Conservation (phyloP, 306 rosid genomes). For the Alnus glutinosa region DNA sequence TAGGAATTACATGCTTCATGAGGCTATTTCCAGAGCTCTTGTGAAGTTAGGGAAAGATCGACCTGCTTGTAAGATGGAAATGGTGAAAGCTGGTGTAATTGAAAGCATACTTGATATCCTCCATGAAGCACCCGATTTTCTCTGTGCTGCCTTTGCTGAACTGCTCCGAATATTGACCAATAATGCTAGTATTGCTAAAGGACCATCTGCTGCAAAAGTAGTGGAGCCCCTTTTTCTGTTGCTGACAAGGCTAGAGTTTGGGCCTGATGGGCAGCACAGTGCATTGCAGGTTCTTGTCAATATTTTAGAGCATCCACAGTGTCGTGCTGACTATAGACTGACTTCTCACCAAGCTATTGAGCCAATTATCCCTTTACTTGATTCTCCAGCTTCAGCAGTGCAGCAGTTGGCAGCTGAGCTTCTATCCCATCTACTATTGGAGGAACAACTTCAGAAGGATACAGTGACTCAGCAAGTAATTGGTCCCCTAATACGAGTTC, state of each 20-base stretch:
- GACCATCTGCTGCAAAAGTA: slow-evolving; percentile 87
- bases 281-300: slow-evolving; percentile 93
- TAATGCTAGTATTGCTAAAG: slow-evolving; percentile 95
- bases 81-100: slow-evolving; percentile 96
- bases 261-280: slow-evolving; percentile 97
- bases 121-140: slow-evolving; percentile 90
- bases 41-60: slow-evolving; percentile 96
- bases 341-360: slow-evolving; percentile 86
- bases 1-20: slow-evolving; percentile 87
- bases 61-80: slow-evolving; percentile 96
- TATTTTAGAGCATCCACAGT: slow-evolving; percentile 91
- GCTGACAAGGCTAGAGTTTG: slow-evolving; percentile 79
- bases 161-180: slow-evolving; percentile 94
- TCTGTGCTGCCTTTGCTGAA: slow-evolving; percentile 84
- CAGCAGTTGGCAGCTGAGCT: slow-evolving; percentile 99
- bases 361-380: slow-evolving; percentile 89
- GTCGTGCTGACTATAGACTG: slow-evolving; percentile 84
- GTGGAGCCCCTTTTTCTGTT: slow-evolving; percentile 87
- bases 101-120: slow-evolving; percentile 84
- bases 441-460: slow-evolving; percentile 92
- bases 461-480: slow-evolving; percentile 84
- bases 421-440: slow-evolving; percentile 82
- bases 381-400: slow-evolving; percentile 87
- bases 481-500: slow-evolving; percentile 84
- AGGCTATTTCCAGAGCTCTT: slow-evolving; percentile 89